Percentiles rank a stretch among this genome's conserved stretches.
phyloP scores from a whole-genome alignment of 495 filamentous ascomycete genomes.

The Stereocaulon alpinum region DNA sequence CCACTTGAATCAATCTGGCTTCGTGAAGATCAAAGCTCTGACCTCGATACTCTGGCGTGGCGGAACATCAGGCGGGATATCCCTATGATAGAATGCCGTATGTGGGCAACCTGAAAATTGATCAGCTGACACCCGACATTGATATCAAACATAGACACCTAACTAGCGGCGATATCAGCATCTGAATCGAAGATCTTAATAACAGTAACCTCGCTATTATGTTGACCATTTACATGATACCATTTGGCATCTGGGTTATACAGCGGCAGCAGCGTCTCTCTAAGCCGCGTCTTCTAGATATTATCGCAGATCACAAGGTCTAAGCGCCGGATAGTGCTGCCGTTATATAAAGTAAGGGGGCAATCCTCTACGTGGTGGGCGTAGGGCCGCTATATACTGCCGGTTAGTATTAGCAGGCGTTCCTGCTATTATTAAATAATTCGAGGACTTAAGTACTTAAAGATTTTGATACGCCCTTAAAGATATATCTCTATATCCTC shows the following conservation, averaged over 20 bases:
- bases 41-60: conserved; percentile 16
- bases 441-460: not conserved
- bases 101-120: conserved; percentile 8
- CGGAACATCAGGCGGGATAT: not conserved
- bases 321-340: conserved; percentile 17
- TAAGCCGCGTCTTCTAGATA: not conserved
- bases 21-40: conserved; percentile 12
- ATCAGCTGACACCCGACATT: not conserved
- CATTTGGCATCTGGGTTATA: conserved; percentile 20
- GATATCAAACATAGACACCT: not conserved
- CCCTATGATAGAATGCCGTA: conserved; percentile 5
- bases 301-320: conserved; percentile 25
- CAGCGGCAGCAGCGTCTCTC: conserved; percentile 1
- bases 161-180: not conserved
- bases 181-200: conserved; percentile 2
- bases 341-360: conserved; percentile 28
- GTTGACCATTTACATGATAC: conserved; percentile 28
- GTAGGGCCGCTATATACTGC: conserved; percentile 27
- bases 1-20: not conserved
- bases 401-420: not conserved
- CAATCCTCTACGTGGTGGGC: conserved; percentile 24
- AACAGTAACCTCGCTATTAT: conserved; percentile 23
- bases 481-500: not conserved
- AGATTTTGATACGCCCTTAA: not conserved
- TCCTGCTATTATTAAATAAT: not conserved